These are phyloP conservation scores for Xanthoconium stramineum DNA, from an alignment of 768 basidiomycete species.

Conservation along the genomic window DNA sequence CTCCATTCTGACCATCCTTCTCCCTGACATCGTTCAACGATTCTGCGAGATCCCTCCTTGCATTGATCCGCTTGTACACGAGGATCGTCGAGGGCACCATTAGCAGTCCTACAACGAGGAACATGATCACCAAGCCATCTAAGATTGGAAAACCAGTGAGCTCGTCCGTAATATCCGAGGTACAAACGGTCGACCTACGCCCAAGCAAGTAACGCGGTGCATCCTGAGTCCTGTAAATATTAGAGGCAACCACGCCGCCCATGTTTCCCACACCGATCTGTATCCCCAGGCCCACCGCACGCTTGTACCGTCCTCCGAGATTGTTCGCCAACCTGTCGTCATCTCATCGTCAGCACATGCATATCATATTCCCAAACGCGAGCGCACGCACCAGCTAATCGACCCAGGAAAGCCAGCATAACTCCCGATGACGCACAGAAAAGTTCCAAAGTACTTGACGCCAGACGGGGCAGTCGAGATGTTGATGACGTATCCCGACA, in stretches of 20 bases:
- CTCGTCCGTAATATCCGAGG: background rate
- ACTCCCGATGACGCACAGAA: background rate
- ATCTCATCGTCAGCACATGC: background rate
- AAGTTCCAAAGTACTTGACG: constrained; percentile 4
- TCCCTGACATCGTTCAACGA: background rate
- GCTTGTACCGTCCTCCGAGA: background rate
- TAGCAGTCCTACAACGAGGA: background rate
- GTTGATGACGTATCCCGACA: background rate
- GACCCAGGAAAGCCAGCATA: background rate
- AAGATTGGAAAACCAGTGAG: background rate
- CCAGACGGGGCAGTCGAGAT: background rate
- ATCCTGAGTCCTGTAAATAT: background rate
- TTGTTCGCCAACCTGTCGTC: background rate
- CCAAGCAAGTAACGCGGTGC: background rate
- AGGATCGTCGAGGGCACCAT: background rate
- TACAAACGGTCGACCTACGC: background rate
- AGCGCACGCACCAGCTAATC: background rate
- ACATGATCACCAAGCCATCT: background rate
- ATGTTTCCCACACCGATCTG: constrained; percentile 1
- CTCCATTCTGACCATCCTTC: background rate
- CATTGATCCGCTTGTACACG: background rate
- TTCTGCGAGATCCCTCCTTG: background rate
- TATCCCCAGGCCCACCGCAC: background rate
- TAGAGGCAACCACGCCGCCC: background rate
- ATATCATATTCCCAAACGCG: no score